Evolutionary conservation across 495 filamentous ascomycete species (phyloP).

Genomic region (Aspergillus avenaceus): DNA sequence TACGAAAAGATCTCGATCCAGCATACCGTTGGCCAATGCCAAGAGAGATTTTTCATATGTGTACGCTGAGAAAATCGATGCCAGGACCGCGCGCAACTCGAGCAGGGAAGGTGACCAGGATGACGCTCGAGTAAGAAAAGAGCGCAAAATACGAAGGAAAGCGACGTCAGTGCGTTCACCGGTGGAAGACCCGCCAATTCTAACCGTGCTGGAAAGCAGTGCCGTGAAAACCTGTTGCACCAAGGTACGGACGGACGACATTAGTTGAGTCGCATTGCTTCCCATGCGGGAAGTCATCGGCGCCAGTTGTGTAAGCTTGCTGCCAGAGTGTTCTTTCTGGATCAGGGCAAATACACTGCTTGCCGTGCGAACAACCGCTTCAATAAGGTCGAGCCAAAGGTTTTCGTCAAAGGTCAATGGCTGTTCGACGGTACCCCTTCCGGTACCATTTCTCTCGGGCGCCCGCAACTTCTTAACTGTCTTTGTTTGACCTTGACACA

Average conservation of each 20-base stretch:
- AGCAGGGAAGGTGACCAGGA: conserved; percentile 78
- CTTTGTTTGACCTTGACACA: conserved; percentile 87
- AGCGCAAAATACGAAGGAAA: conserved; percentile 84
- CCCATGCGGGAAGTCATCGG: conserved; percentile 7
- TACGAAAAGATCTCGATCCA: conserved; percentile 87
- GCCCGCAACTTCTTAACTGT: conserved; percentile 39
- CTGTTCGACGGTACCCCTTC: conserved; percentile 46
- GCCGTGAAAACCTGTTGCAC: conserved; percentile 91
- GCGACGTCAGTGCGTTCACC: conserved; percentile 56
- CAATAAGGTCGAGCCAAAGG: conserved; percentile 90
- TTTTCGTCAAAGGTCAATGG: conserved; percentile 71
- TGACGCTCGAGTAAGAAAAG: conserved; percentile 82
- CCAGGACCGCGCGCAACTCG: conserved; percentile 78
- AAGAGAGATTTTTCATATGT: conserved; percentile 88
- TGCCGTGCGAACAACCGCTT: conserved; percentile 75
- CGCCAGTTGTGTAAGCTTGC: conserved; percentile 9
- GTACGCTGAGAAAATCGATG: conserved; percentile 90
- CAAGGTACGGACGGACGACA: conserved; percentile 62
- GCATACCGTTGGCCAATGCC: conserved; percentile 73
- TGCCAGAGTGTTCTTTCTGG: conserved; percentile 18
- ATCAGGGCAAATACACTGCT: conserved; percentile 50
- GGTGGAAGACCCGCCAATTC: conserved; percentile 27
- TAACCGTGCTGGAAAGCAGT: conserved; percentile 65
- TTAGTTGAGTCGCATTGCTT: conserved; percentile 41
- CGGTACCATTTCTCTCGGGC: conserved; percentile 33